A percentile compares a stretch with the other conserved stretches of the same genome.
phyloP scores from a whole-genome alignment of 2,329 filamentous ascomycete genomes.

The Fusarium metavorans region DNA sequence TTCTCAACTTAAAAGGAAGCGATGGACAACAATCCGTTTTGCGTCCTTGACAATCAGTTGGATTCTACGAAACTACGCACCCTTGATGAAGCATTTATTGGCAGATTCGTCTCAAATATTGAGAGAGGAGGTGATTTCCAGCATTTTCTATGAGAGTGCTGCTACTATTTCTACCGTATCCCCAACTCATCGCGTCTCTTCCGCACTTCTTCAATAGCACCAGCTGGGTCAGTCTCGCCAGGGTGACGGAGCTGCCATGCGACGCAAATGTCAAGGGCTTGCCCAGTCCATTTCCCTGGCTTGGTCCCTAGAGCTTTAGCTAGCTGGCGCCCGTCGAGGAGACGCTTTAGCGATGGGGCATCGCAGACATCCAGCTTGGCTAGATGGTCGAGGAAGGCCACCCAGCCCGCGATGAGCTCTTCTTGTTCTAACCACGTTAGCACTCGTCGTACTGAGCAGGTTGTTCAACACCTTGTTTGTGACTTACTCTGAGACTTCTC shows the following conservation, averaged over 20 bases:
- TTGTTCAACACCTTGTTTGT: constrained; percentile 35
- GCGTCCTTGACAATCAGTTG: background rate
- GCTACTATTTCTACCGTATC: constrained; percentile 41
- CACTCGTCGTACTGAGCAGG: background rate
- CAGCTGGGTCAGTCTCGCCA: constrained; percentile 66
- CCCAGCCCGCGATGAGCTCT: constrained; percentile 63
- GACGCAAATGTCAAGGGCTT: constrained; percentile 82
- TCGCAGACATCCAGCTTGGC: constrained; percentile 67
- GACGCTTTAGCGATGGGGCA: constrained; percentile 67
- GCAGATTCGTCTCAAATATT: background rate
- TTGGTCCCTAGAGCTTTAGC: constrained; percentile 75
- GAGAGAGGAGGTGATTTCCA: background rate
- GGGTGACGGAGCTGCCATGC: constrained; percentile 92
- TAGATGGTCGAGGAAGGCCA: constrained; percentile 67
- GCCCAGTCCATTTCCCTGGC: constrained; percentile 86
- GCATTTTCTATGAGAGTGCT: background rate
- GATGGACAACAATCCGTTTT: background rate
- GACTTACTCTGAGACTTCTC: constrained; percentile 54
- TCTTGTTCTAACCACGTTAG: constrained; percentile 53
- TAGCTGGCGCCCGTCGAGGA: constrained; percentile 82
- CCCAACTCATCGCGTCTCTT: constrained; percentile 64
- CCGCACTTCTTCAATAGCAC: constrained; percentile 71
- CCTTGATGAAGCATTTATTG: background rate
- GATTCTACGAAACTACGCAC: background rate
- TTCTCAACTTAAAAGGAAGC: background rate